Evolutionary conservation across 2,329 filamentous ascomycete genomes (phyloP).

Genomic region (Aspergillus awamori): DNA sequence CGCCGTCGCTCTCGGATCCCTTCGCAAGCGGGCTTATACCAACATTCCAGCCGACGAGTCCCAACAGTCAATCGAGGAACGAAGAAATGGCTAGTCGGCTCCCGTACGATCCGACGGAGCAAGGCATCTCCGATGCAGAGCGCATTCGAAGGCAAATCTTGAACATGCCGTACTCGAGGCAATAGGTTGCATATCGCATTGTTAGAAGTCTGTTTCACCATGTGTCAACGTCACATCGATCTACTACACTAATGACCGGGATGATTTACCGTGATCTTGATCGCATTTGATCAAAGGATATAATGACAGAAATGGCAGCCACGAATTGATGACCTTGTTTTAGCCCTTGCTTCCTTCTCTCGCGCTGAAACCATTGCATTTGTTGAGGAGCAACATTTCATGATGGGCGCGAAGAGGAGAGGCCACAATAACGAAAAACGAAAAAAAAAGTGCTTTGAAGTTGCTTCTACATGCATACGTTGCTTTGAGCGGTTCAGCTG

Average conservation of each 20-base stretch:
- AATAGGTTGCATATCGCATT: constrained; percentile 21
- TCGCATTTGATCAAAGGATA: constrained; percentile 22
- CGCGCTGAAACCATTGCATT: neutral
- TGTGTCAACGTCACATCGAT: constrained; percentile 28
- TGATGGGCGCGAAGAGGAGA: neutral
- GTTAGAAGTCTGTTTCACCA: constrained; percentile 24
- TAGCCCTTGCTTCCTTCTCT: neutral
- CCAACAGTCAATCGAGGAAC: constrained; percentile 20
- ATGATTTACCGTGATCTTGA: constrained; percentile 27
- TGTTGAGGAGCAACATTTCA: neutral
- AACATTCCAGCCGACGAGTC: constrained; percentile 21
- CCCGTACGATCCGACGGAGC: constrained; percentile 38
- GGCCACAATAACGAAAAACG: neutral
- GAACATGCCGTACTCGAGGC: constrained; percentile 39
- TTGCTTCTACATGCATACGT: neutral
- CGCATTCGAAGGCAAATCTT: constrained; percentile 44
- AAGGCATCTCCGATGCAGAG: constrained; percentile 43
- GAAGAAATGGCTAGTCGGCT: constrained; percentile 19
- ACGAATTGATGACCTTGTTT: constrained; percentile 25
- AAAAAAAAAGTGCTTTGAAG: neutral
- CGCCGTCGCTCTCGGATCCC: constrained; percentile 48
- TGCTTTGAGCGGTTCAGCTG: neutral
- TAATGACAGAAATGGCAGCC: constrained; percentile 40
- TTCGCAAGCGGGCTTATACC: constrained; percentile 38
- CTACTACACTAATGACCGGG: constrained; percentile 33